Base-by-base conservation (phyloP, 768 basidiomycete genomes). In the Kondoa subrosea region DNA sequence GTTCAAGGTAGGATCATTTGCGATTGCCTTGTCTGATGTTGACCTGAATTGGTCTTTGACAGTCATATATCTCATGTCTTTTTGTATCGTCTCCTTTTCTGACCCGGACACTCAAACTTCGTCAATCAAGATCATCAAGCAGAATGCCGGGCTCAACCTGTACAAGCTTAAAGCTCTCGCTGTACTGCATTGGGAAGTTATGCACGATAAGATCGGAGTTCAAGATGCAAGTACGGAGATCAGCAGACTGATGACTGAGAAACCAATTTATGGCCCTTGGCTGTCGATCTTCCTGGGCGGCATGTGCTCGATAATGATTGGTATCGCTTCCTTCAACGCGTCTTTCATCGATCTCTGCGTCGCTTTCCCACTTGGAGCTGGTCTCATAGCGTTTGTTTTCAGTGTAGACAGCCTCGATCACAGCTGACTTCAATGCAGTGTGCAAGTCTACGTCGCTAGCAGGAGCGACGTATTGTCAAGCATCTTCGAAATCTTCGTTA, bases 401-500 rank as follows among this genome's bases (percentile, higher is more conserved):
- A 25, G 29, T 8, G 8, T 31, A 59, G 40, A 8, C 8, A 4
- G 58, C 58, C 58, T 16, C 30, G 26, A 30, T 31, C 61, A 31
- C 30, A 8, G 40, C 40, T 50, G 40, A 50, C 21, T 8, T 3
- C 61, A 21, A 8, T 31, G 16, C 61, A 63, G 61, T 57, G 81
- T 89, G 16, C 89, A 91, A 74, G 80, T 85, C 59, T 75, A 88
- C 58, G 71, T 73, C 56, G 84, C 85, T 16, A 82, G 83, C 4
- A 81, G 84, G 69, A 87, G 89, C 72, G 87, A 89, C 74, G 77
- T 91, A 17, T 89, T 88, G 73, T 83, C 82, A 3, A 87, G 87
- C 67, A 83, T 91, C 32, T 90, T 88, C 68, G 88, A 88, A 83
- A 88, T 91, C 69, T 87, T 86, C 15, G 82, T 89, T 63, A 85